Conservation (phyloP, 75 land plant genomes). For the Pinus taeda region DNA sequence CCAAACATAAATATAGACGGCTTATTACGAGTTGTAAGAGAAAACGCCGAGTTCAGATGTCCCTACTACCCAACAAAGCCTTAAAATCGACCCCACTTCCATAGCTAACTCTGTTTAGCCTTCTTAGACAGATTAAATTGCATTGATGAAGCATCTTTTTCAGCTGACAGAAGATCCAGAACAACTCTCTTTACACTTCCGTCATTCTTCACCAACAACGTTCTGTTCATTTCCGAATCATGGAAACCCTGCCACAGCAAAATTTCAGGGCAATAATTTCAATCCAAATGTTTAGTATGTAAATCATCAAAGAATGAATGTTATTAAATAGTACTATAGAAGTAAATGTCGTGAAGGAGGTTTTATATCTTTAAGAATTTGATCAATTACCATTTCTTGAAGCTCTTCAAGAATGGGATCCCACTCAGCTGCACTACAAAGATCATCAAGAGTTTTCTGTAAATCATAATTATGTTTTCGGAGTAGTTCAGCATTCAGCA, state of each 20-base stretch:
- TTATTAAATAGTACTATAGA: neutral
- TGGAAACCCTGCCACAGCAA: slow-evolving; percentile 66
- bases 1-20: too few species aligned
- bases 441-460: slow-evolving; percentile 71
- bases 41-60: too few species aligned
- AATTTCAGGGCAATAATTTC: neutral
- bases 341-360: neutral
- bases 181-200: slow-evolving; percentile 90
- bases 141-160: slow-evolving; percentile 39
- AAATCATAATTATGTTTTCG: slow-evolving; percentile 63
- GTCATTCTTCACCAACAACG: slow-evolving; percentile 68
- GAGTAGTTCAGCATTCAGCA: slow-evolving; percentile 70
- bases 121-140: neutral
- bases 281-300: neutral
- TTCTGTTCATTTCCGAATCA: slow-evolving; percentile 68
- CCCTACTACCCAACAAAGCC: too few species aligned
- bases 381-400: slow-evolving; percentile 75
- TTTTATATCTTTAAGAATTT: too few species aligned
- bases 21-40: too few species aligned
- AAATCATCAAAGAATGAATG: neutral
- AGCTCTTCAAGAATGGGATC: slow-evolving; percentile 86
- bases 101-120: slow-evolving; percentile 10
- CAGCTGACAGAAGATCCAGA: slow-evolving; percentile 82
- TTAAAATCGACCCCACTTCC: too few species aligned
- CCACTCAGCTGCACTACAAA: slow-evolving; percentile 75